These are phyloP conservation scores for Fusarium denticulatum DNA, from an alignment of 2,329 filamentous ascomycete species.

Conservation along the genomic window DNA sequence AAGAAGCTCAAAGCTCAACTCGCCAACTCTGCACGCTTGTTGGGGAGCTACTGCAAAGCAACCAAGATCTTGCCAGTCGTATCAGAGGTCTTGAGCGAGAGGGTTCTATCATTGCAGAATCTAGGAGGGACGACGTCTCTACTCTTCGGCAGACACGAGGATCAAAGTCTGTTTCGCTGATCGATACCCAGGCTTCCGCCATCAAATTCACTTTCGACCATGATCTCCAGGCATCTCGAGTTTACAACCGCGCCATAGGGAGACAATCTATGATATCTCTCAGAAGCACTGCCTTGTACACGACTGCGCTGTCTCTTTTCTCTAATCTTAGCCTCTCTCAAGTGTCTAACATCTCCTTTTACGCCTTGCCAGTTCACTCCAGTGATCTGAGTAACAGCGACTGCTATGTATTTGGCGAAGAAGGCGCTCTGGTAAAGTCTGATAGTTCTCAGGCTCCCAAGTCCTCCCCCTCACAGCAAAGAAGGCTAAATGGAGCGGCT, in stretches of 20 bases:
- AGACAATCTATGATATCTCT: not conserved
- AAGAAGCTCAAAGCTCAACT: not conserved
- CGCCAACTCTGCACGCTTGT: not conserved
- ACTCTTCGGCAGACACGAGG: not conserved
- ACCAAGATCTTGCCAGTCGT: not conserved
- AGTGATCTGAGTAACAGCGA: not conserved
- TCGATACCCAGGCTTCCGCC: not conserved
- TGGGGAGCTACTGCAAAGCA: not conserved
- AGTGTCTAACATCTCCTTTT: not conserved
- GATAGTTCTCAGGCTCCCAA: not conserved
- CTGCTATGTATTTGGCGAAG: not conserved
- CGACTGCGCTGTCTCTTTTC: not conserved
- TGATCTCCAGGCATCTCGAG: not conserved
- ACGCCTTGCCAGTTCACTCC: not conserved
- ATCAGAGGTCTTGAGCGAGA: not conserved
- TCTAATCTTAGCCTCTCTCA: not conserved
- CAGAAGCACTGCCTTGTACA: not conserved
- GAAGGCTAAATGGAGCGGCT: rapidly evolving
- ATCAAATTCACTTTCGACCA: not conserved
- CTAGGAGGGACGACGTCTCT: not conserved
- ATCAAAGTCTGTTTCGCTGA: not conserved
- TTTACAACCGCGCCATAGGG: not conserved
- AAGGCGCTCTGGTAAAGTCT: not conserved
- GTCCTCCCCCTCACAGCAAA: not conserved
- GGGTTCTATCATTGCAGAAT: not conserved